Percentiles rank a stretch among this genome's conserved stretches.
Conservation (phyloP, 768 basidiomycete genomes). For the Serendipita sp. region DNA sequence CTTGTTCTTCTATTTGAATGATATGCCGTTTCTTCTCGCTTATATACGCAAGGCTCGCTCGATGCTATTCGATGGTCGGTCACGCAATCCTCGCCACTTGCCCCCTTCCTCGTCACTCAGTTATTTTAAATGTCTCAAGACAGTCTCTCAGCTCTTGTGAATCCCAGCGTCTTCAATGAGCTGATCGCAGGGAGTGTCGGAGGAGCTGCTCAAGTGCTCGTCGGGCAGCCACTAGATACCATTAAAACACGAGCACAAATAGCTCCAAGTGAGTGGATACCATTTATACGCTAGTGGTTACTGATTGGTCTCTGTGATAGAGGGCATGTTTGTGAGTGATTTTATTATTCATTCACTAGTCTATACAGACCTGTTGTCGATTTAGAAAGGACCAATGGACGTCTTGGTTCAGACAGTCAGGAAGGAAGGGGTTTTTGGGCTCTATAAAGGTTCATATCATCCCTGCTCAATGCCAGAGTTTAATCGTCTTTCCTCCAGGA, state of each 20-base stretch:
- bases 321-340: slow-evolving; percentile 70
- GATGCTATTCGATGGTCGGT: not conserved
- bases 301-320: slow-evolving; percentile 22
- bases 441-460: slow-evolving; percentile 71
- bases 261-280: slow-evolving; percentile 44
- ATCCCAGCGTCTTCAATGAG: slow-evolving; percentile 36
- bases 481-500: slow-evolving; percentile 27
- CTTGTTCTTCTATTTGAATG: not conserved
- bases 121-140: not conserved
- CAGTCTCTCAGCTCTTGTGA: not conserved
- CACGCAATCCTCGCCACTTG: slow-evolving; percentile 5
- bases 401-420: slow-evolving; percentile 69
- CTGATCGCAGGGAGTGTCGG: slow-evolving; percentile 78
- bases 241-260: slow-evolving; percentile 80
- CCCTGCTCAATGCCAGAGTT: not conserved
- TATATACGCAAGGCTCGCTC: too few relatives aligned
- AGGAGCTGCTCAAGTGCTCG: slow-evolving; percentile 60
- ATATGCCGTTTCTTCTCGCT: not conserved
- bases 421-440: slow-evolving; percentile 79
- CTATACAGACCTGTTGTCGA: not conserved
- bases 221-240: slow-evolving; percentile 86
- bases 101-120: not conserved
- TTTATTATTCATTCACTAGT: not conserved
- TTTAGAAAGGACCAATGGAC: slow-evolving; percentile 88
- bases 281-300: slow-evolving; percentile 6